Evolutionary conservation across 2,329 filamentous ascomycete genomes (phyloP).

Genomic region (Cryphonectria nitschkei): DNA sequence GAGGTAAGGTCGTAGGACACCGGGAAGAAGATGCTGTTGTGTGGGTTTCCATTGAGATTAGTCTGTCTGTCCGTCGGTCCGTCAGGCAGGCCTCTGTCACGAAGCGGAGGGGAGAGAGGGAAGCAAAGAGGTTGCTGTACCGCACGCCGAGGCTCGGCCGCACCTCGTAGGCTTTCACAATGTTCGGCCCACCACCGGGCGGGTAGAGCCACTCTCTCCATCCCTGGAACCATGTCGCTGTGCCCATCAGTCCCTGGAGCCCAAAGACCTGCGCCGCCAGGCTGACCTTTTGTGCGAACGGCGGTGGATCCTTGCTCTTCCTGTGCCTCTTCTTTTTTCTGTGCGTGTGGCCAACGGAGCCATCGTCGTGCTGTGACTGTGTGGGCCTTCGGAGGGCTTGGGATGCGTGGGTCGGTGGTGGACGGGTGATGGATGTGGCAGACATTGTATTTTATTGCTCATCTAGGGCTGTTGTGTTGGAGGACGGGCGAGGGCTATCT

Average conservation of each 20-base stretch:
- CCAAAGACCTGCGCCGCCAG: constrained; percentile 22
- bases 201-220: constrained; percentile 27
- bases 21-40: constrained; percentile 46
- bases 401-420: neutral
- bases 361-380: constrained; percentile 7
- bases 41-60: neutral
- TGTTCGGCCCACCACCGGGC: constrained; percentile 15
- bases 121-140: constrained; percentile 4
- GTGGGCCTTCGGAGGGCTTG: neutral
- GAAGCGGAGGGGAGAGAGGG: neutral
- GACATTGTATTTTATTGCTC: constrained; percentile 1
- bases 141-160: constrained; percentile 18
- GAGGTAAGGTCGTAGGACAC: constrained; percentile 38
- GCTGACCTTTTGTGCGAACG: constrained; percentile 22
- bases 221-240: constrained; percentile 20
- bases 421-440: neutral
- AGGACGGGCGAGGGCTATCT: neutral
- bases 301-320: constrained; percentile 20
- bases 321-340: neutral
- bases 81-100: neutral
- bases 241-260: constrained; percentile 17
- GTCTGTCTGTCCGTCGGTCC: neutral
- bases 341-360: neutral
- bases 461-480: neutral
- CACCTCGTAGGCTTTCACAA: constrained; percentile 23